These are phyloP conservation scores for Penicillium cosmopolitanum DNA, from an alignment of 495 filamentous ascomycete genomes.

Conservation along the genomic window DNA sequence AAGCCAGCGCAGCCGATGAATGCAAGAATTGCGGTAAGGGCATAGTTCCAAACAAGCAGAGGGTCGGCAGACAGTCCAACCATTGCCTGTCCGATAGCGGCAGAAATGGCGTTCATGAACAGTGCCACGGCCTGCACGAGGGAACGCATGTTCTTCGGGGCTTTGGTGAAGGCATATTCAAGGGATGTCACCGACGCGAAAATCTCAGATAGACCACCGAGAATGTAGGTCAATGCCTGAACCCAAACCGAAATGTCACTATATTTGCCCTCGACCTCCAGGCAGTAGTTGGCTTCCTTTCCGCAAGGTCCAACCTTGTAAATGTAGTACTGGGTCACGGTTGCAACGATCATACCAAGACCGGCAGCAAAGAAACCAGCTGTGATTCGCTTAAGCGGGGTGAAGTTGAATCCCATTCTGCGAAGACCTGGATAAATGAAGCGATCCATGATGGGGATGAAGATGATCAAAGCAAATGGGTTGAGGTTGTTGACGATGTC, in stretches of 20 bases:
- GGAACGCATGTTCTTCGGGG: slow-evolving; percentile 76
- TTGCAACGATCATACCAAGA: slow-evolving; percentile 66
- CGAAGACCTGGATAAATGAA: slow-evolving; percentile 71
- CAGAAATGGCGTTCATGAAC: slow-evolving; percentile 70
- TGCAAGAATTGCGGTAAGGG: slow-evolving; percentile 62
- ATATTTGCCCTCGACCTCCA: slow-evolving; percentile 30
- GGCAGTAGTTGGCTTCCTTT: slow-evolving; percentile 52
- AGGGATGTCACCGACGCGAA: slow-evolving; percentile 67
- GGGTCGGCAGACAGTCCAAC: slow-evolving; percentile 68
- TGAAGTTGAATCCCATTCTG: slow-evolving; percentile 64
- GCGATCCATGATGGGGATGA: slow-evolving; percentile 75
- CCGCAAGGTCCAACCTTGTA: slow-evolving; percentile 67
- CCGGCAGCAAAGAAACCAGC: slow-evolving; percentile 65
- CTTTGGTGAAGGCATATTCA: slow-evolving; percentile 80
- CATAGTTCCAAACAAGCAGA: slow-evolving; percentile 68
- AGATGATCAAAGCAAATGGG: slow-evolving; percentile 74
- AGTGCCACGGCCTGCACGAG: slow-evolving; percentile 69
- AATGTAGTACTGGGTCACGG: slow-evolving; percentile 70
- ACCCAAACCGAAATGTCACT: slow-evolving; percentile 64
- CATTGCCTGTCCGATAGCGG: slow-evolving; percentile 72
- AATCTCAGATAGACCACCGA: slow-evolving; percentile 76
- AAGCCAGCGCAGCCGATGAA: slow-evolving; percentile 63
- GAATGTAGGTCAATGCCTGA: slow-evolving; percentile 65
- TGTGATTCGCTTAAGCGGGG: slow-evolving; percentile 74
- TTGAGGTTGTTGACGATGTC: slow-evolving; percentile 80